Evolutionary conservation across 2,329 filamentous ascomycete genomes (phyloP).

Genomic region (Alternaria metachromatica): DNA sequence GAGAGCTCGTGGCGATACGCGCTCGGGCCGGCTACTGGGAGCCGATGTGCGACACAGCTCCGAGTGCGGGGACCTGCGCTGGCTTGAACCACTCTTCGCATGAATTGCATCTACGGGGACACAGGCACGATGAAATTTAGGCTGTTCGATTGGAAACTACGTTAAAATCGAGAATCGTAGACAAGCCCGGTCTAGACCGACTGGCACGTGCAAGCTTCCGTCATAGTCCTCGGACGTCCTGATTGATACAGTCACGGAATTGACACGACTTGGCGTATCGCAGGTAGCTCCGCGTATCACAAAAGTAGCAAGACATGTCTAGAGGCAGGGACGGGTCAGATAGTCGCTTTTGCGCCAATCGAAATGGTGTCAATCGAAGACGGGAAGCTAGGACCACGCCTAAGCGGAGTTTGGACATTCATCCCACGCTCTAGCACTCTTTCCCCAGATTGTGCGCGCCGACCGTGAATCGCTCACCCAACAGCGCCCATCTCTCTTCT

Average conservation of each 20-base stretch:
- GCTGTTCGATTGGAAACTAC: background rate
- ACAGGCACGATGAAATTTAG: background rate
- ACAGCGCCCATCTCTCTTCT: slow-evolving; percentile 22
- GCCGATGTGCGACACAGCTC: background rate
- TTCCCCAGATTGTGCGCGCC: slow-evolving; percentile 39
- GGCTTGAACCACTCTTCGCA: background rate
- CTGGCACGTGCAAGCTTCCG: background rate
- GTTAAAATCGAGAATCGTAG: background rate
- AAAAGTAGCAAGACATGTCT: background rate
- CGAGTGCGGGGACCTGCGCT: slow-evolving; percentile 2
- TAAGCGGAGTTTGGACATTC: slow-evolving; percentile 17
- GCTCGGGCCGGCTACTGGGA: slow-evolving; percentile 2
- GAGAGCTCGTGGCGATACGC: slow-evolving; percentile 3
- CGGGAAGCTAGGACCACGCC: slow-evolving; percentile 25
- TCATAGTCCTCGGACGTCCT: background rate
- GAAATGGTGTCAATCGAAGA: slow-evolving; percentile 23
- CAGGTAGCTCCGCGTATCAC: background rate
- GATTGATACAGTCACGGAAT: slow-evolving; percentile 3
- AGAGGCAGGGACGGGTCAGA: slow-evolving; percentile 7
- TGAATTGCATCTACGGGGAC: background rate
- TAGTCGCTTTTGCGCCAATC: slow-evolving; percentile 17
- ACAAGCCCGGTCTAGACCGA: background rate
- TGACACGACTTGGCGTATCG: slow-evolving; percentile 7
- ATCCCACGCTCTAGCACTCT: slow-evolving; percentile 34
- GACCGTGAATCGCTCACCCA: slow-evolving; percentile 16